phyloP scores from a whole-genome alignment of 192 early-diverging fungal species.

The Coemansia asiatica region DNA sequence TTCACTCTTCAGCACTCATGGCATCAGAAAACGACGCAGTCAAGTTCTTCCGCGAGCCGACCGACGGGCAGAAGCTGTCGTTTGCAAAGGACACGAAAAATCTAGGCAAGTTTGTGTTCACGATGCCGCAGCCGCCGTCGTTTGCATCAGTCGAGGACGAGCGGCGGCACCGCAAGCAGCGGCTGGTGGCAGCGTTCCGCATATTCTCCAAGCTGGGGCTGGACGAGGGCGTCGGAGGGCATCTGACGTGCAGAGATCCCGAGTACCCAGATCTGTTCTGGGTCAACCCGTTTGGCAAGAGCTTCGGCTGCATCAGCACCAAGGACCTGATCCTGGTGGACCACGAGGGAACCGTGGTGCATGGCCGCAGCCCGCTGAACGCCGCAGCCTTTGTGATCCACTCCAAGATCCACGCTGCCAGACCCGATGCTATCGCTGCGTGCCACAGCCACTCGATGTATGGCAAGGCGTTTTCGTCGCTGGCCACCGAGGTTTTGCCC shows the following conservation, averaged over 20 bases:
- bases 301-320: conserved; percentile 58
- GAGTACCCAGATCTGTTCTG: conserved; percentile 61
- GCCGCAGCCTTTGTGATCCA: conserved; percentile 66
- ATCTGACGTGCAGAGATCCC: conserved; percentile 62
- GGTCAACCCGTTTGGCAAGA: conserved; percentile 62
- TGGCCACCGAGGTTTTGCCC: conserved; percentile 48
- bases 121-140: conserved; percentile 50
- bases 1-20: background rate
- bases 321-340: conserved; percentile 61
- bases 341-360: conserved; percentile 55
- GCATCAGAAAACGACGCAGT: conserved; percentile 28
- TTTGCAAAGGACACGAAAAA: conserved; percentile 42
- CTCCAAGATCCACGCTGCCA: conserved; percentile 56
- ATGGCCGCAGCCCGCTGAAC: conserved; percentile 56
- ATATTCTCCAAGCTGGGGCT: conserved; percentile 59
- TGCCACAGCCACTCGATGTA: conserved; percentile 64
- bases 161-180: conserved; percentile 60
- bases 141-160: conserved; percentile 54
- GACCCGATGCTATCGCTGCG: conserved; percentile 55
- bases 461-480: conserved; percentile 60
- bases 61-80: conserved; percentile 17
- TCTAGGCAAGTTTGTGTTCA: conserved; percentile 48
- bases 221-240: conserved; percentile 66
- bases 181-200: conserved; percentile 60
- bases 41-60: conserved; percentile 24